phyloP scores from a whole-genome alignment of 192 early-diverging fungal genomes.

The Gonapodya prolifera region DNA sequence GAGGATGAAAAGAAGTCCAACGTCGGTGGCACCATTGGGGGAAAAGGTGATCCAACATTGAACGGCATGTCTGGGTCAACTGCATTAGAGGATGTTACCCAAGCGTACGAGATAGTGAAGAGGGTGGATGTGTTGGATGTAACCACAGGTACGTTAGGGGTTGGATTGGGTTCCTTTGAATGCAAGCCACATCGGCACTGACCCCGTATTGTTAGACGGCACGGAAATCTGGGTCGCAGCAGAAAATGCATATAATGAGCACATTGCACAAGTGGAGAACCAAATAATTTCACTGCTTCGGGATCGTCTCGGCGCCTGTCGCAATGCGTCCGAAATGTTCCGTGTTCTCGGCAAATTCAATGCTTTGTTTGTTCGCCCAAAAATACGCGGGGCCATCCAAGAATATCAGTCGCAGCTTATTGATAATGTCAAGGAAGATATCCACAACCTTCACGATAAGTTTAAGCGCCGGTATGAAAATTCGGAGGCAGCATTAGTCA shows the following conservation, averaged over 20 bases:
- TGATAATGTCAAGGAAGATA: slow-evolving; percentile 97
- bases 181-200: slow-evolving; percentile 9
- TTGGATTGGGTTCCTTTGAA: slow-evolving; percentile 5
- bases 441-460: slow-evolving; percentile 85
- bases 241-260: slow-evolving; percentile 86
- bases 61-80: slow-evolving; percentile 9
- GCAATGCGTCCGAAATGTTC: slow-evolving; percentile 99
- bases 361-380: slow-evolving; percentile 95
- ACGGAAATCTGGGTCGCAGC: slow-evolving; percentile 85
- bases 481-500: slow-evolving; percentile 79
- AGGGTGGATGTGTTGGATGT: slow-evolving; percentile 92
- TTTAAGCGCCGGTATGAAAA: slow-evolving; percentile 85
- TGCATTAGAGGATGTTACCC: slow-evolving; percentile 75
- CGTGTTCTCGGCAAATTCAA: slow-evolving; percentile 99
- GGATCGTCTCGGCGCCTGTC: slow-evolving; percentile 85
- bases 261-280: slow-evolving; percentile 89
- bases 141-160: slow-evolving; percentile 35
- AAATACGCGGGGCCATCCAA: slow-evolving; percentile 98
- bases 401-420: slow-evolving; percentile 99
- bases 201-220: slow-evolving; percentile 45
- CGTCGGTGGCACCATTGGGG: slow-evolving; percentile 35
- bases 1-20: slow-evolving; percentile 37
- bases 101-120: slow-evolving; percentile 85
- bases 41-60: background rate
- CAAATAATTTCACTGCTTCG: slow-evolving; percentile 89